Percentiles rank a stretch among this genome's conserved stretches.
These are phyloP conservation scores for Coprinopsis marcescibilis DNA, from an alignment of 768 basidiomycete species.

Conservation along the genomic window DNA sequence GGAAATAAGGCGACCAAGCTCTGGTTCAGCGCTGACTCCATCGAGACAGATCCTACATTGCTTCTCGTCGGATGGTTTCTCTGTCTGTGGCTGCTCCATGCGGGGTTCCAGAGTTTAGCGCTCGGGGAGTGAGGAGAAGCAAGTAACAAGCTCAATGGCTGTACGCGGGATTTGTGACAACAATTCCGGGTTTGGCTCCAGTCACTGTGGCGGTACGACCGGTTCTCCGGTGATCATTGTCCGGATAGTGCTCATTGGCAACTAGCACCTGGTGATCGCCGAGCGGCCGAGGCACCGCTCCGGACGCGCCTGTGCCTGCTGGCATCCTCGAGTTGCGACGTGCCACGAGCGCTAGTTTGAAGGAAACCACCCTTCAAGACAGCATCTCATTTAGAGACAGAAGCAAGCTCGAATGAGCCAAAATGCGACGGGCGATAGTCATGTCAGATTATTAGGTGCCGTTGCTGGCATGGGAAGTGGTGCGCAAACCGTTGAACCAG, in stretches of 20 bases:
- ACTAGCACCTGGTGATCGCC: no score
- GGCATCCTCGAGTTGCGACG: no score
- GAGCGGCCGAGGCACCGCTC: no score
- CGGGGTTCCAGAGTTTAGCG: no score
- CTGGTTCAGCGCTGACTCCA: conserved; percentile 50
- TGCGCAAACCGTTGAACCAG: conserved; percentile 20
- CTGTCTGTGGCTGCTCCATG: no score
- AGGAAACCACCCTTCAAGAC: neutral
- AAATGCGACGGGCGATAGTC: conserved; percentile 22
- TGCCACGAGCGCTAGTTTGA: neutral
- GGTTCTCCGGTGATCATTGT: no score
- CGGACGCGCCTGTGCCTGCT: no score
- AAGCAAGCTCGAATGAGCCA: neutral
- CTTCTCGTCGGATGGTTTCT: conserved; percentile 34
- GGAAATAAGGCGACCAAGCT: conserved; percentile 71
- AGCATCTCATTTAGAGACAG: neutral
- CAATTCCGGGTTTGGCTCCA: no score
- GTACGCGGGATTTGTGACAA: no score
- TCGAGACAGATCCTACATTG: conserved; percentile 86
- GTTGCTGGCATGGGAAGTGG: conserved; percentile 59
- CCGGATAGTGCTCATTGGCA: no score
- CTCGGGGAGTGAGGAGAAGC: neutral
- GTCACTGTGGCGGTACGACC: no score
- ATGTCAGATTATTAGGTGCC: conserved; percentile 48
- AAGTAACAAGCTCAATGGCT: no score